Evolutionary conservation across 2,329 filamentous ascomycete genomes (phyloP).

Genomic region (Aurifilum marmelostoma): DNA sequence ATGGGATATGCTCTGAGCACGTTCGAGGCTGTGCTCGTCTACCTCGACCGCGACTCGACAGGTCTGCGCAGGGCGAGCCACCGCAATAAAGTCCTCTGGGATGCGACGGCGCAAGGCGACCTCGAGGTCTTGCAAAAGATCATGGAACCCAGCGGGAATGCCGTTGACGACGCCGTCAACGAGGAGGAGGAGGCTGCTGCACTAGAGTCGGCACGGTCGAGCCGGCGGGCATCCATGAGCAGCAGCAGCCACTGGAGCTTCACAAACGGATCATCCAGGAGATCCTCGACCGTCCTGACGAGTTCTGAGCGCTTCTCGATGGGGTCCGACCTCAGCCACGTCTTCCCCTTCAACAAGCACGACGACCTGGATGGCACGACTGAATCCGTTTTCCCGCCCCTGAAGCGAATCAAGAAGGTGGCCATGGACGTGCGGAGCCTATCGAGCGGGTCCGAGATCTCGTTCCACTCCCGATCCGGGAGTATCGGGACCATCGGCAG

Average conservation of each 20-base stretch:
- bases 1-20: constrained; percentile 96
- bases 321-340: constrained; percentile 72
- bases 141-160: constrained; percentile 70
- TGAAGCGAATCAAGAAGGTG: constrained; percentile 73
- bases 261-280: constrained; percentile 44
- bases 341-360: constrained; percentile 85
- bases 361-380: constrained; percentile 41
- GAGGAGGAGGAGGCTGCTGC: constrained; percentile 46
- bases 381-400: constrained; percentile 38
- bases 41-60: constrained; percentile 80
- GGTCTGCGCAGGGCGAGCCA: constrained; percentile 82
- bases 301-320: constrained; percentile 56
- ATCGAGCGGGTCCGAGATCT: constrained; percentile 83
- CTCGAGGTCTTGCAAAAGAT: constrained; percentile 75
- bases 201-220: constrained; percentile 43
- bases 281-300: constrained; percentile 45
- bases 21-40: constrained; percentile 89
- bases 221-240: constrained; percentile 47
- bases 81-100: constrained; percentile 85
- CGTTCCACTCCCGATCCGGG: constrained; percentile 77
- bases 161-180: constrained; percentile 48
- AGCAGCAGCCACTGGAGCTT: constrained; percentile 49
- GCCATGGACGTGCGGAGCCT: constrained; percentile 89
- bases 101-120: constrained; percentile 78
- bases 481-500: constrained; percentile 76